Conservation (phyloP, 768 basidiomycete genomes). For the Mrakia hoshinonis region DNA sequence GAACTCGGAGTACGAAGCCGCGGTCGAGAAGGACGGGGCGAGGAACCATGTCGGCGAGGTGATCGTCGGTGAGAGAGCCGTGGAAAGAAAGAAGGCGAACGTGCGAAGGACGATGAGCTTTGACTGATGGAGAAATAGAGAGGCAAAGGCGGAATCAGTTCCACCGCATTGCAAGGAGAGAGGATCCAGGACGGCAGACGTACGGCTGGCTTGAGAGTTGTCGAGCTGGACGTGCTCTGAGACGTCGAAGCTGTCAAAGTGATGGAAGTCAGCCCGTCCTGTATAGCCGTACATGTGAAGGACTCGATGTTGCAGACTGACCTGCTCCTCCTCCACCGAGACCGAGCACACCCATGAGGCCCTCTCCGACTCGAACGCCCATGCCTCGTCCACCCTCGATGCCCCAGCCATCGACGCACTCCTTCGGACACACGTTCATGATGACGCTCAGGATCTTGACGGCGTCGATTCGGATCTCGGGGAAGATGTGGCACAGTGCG, state of each 20-base stretch:
- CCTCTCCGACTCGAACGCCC: conserved; percentile 34
- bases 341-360: conserved; percentile 42
- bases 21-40: conserved; percentile 43
- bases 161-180: conserved; percentile 2
- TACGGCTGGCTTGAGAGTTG: conserved; percentile 57
- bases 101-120: conserved; percentile 69
- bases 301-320: neutral
- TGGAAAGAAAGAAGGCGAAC: conserved; percentile 56
- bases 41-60: conserved; percentile 27
- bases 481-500: conserved; percentile 88
- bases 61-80: conserved; percentile 33
- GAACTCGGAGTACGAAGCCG: conserved; percentile 23
- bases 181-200: conserved; percentile 31
- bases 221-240: neutral
- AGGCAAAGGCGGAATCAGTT: conserved; percentile 6
- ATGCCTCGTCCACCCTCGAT: conserved; percentile 9
- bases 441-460: conserved; percentile 40
- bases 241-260: neutral
- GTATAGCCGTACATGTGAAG: too few relatives aligned
- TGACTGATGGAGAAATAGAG: conserved; percentile 47
- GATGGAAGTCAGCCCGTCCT: too few relatives aligned
- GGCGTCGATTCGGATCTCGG: conserved; percentile 85
- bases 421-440: conserved; percentile 1
- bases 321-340: conserved; percentile 16
- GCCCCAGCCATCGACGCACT: conserved; percentile 10